Conservation (phyloP, 2,329 filamentous ascomycete species). For the Fusarium siculi region DNA sequence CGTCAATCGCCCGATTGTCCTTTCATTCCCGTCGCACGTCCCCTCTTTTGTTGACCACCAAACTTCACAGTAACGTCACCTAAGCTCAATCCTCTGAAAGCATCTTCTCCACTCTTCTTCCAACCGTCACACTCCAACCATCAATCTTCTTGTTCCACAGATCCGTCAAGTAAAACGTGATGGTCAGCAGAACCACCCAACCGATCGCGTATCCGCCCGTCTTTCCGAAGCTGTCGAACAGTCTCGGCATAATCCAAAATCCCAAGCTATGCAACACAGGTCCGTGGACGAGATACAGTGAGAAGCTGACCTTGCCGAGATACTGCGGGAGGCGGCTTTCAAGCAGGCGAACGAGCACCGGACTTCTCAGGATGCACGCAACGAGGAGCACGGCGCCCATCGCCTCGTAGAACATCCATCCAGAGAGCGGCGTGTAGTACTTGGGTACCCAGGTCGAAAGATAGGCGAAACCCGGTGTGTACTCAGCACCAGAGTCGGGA, state of each 20-base stretch:
- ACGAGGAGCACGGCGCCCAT: constrained; percentile 52
- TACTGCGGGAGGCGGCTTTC: constrained; percentile 50
- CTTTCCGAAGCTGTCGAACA: constrained; percentile 51
- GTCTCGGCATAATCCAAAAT: constrained; percentile 64
- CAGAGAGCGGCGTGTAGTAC: constrained; percentile 51
- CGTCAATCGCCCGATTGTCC: neutral
- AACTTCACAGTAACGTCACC: neutral
- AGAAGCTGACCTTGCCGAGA: constrained; percentile 54
- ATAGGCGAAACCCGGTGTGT: constrained; percentile 51
- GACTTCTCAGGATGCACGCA: constrained; percentile 50
- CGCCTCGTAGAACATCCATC: constrained; percentile 55
- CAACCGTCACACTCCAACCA: constrained; percentile 51
- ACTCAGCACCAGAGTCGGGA: constrained; percentile 52
- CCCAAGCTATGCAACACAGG: constrained; percentile 69
- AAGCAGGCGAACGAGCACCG: constrained; percentile 42
- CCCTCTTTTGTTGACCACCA: neutral
- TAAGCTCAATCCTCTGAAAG: constrained; percentile 18
- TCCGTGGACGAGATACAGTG: constrained; percentile 59
- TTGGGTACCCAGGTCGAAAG: constrained; percentile 49
- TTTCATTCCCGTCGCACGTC: neutral
- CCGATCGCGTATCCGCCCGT: constrained; percentile 47
- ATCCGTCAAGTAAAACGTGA: constrained; percentile 50
- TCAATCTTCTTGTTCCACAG: constrained; percentile 52
- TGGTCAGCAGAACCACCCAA: constrained; percentile 45
- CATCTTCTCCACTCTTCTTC: constrained; percentile 49